Base-by-base conservation (phyloP, 2,329 filamentous ascomycete genomes). In the Raffaelea arxii region DNA sequence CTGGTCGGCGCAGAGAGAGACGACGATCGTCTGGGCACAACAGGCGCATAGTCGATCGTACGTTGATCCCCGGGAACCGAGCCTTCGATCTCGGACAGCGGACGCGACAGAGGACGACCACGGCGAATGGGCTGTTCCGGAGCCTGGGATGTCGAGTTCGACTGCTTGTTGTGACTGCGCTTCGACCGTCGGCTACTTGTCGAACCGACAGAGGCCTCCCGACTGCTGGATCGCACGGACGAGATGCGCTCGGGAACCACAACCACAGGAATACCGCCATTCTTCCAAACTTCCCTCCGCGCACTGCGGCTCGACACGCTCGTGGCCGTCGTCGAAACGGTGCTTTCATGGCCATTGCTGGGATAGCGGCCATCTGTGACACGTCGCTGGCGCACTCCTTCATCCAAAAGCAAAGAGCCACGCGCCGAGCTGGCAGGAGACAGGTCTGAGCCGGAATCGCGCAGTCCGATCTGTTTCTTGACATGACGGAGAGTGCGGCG, bases 1-100 rank as follows among this genome's bases (percentile, higher is more conserved):
- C 77, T 82, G 1, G 77, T 80, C 2, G 77, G 75, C 2, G 78
- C 78, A 4, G 79, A 82, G 7, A 82, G 64, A 14, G 78, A 82
- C 2, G 79, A 81, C 36, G 71, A 71, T 38, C 78, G 71, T 27
- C 65, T 58, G 1, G 78, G 78, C 25, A 82, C 71, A 7, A 65
- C 62, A 10, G 78, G 79, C 10, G 78, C 74, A 47, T 70, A 79
- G 58, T 82, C 78, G 46, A 80, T 75, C 0, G 77, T 81, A 23
- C 74, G 68, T 53, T 73, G 68, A 46, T 77, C 72, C 3, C 62
- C 63, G 2, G 58, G 58, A 21, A 59, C 56, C 25, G 66, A 69
- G 12, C 66, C 64, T 50, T 75, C 70, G 2, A 71, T 72, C 49
- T 70, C 66, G 1, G 74, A 75, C 41, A 65, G 58, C 3, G 67